Evolutionary conservation across 129 eudicot species (phyloP), one percentile per base, ranked within the genome.

Genomic region (Pulicaria dysenterica): DNA sequence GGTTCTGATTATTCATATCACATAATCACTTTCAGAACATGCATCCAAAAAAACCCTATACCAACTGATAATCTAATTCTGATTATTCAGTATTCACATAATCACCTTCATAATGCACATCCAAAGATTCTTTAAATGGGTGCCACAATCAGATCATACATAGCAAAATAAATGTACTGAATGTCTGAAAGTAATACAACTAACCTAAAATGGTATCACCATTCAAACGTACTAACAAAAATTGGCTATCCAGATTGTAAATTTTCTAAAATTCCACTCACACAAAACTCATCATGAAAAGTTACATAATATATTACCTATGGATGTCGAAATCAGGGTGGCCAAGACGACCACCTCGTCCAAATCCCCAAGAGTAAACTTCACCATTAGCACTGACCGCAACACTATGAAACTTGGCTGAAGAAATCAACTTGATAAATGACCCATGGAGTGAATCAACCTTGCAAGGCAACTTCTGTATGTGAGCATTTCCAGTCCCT

Each of bases 311-410:
- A 16, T 12, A 11, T 67, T 62, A 93, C 98, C 98, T 95, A 81
- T 95, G 99, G 79, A 95, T 95, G 73, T 95, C 99, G 72, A 95
- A 95, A 67, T 95, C 99, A 45, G 99, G 97, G 80, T 95, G 99
- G 48, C 99, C 99, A 58, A 95, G 97, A 44, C 97, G 97, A 47
- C 99, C 99, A 6, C 99, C 99, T 38, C 99, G 88, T 19, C 99
- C 99, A 76, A 90, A 95, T 57, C 99, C 99, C 99, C 99, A 95
- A 4, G 99, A 88, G 80, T 84, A 95, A 60, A 95, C 96, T 74
- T 95, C 97, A 47, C 99, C 97, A 43, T 71, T 72, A 10, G 85
- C 89, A 75, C 73, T 86, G 31, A 95, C 96, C 13, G 99, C 99
- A 45, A 88, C 94, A 73, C 99, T 95, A 40, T 95, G 99, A 83